phyloP scores from a whole-genome alignment of 2,329 filamentous ascomycete species.

The Arthrobotrys musiformis region DNA sequence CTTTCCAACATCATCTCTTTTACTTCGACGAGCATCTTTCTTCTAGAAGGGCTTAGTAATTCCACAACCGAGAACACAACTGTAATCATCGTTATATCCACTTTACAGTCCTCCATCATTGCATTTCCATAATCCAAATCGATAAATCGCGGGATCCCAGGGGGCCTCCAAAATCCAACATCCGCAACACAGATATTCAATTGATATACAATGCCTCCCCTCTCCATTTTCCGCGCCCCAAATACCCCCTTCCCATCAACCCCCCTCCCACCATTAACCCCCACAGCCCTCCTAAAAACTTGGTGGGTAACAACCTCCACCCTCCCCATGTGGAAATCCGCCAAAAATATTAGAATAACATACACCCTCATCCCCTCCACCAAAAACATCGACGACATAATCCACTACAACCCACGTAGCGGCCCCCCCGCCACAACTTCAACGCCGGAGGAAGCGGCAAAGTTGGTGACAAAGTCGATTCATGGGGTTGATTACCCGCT shows the following conservation, averaged over 20 bases:
- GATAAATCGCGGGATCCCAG: neutral
- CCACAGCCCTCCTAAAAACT: conserved; percentile 72
- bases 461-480: conserved; percentile 30
- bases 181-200: neutral
- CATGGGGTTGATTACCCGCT: conserved; percentile 62
- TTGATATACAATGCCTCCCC: conserved; percentile 23
- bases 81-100: too few species aligned
- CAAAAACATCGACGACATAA: conserved; percentile 73
- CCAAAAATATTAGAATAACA: conserved; percentile 82
- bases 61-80: neutral
- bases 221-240: conserved; percentile 38
- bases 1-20: neutral
- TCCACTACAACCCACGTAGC: conserved; percentile 69
- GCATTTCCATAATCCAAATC: neutral
- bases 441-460: neutral
- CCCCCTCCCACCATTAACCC: conserved; percentile 65
- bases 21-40: too few species aligned
- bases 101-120: neutral
- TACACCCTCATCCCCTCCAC: conserved; percentile 70
- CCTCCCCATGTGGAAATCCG: conserved; percentile 81
- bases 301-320: conserved; percentile 82
- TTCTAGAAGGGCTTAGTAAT: too few species aligned
- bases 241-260: conserved; percentile 58
- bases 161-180: neutral
- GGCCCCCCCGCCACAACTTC: neutral